Evolutionary conservation across 768 basidiomycete species (phyloP).

Genomic region (Tylopilus felleus): DNA sequence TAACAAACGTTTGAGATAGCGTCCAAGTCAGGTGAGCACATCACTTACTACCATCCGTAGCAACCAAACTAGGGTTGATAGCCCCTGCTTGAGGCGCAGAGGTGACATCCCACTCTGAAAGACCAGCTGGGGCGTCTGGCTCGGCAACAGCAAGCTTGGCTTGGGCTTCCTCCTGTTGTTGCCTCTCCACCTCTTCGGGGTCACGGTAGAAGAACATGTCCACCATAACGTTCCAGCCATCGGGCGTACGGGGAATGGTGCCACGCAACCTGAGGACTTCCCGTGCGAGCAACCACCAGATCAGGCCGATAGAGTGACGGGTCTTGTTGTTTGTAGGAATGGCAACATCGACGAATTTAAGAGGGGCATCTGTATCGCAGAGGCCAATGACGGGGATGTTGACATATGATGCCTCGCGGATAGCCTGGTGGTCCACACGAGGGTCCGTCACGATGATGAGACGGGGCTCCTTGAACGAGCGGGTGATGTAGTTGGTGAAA

Average conservation of each 20-base stretch:
- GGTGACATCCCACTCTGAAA: constrained; percentile 72
- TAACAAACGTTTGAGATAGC: constrained; percentile 22
- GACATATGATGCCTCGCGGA: constrained; percentile 99
- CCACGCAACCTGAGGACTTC: constrained; percentile 96
- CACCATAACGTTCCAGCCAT: constrained; percentile 98
- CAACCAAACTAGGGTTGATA: constrained; percentile 76
- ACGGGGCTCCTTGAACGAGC: constrained; percentile 99
- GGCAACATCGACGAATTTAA: constrained; percentile 96
- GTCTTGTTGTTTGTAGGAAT: constrained; percentile 99
- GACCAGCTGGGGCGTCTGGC: constrained; percentile 49
- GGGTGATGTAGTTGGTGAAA: constrained; percentile 99
- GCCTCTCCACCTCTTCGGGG: constrained; percentile 98
- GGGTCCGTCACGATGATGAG: constrained; percentile 98
- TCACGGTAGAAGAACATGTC: constrained; percentile 99
- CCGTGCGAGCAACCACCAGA: constrained; percentile 97
- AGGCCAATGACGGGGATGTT: constrained; percentile 99
- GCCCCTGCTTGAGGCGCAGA: constrained; percentile 64
- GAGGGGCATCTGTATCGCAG: constrained; percentile 96
- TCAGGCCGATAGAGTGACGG: constrained; percentile 92
- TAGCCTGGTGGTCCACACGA: constrained; percentile 99
- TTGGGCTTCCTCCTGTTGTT: constrained; percentile 90
- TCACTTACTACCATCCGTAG: constrained; percentile 52
- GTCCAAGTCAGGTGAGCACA: background rate
- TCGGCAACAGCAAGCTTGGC: constrained; percentile 68
- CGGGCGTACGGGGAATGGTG: constrained; percentile 83